Base-by-base conservation (phyloP, 805 yeast genomes). In the Deakozyma indianensis region DNA sequence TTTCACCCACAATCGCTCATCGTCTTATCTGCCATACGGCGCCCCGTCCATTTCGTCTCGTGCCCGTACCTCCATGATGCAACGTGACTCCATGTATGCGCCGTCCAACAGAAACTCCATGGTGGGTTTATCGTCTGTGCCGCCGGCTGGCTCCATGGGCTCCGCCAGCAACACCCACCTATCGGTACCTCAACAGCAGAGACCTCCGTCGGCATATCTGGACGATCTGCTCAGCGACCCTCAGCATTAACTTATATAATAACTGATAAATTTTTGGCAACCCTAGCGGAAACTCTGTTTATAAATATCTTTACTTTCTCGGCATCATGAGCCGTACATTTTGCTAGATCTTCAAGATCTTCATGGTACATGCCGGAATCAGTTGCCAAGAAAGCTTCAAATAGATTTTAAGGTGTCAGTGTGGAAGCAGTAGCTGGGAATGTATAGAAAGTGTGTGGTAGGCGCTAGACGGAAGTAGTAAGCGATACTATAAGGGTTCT, bases 191-290 rank as follows among this genome's bases (percentile, higher is more conserved):
- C 44, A 38, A 43, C 49, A 48, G 49, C 53, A 48, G 46, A 53
- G 68, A 3, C 64, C 66, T 16, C 68, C 69, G 7, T 59, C 63
- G 42, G 59, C 62, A 4, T 64, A 56, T 44, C 54, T 64, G 35
- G 66, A 64, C 45, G 65, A 62, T 40, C 53, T 64, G 32, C 50
- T 64, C n/a, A 57, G 52, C 14, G 53, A 48, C 28, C 14, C 25
- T 23, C 28, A 22, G 9, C 27, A 40, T 20, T 18, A 22, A 20
- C 15, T 3, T 7, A 9, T 9, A 14, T 25, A 25, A 25, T 25
- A 14, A 25, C 14, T 25, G 28, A 25, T 25, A 25, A 25, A 25
- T 25, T 25, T 25, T 25, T 7, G 28, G n/a, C n/a, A n/a, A n/a
- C n/a, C n/a, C n/a, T n/a, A n/a, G n/a, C n/a, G n/a, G n/a, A n/a